These are phyloP conservation scores for Trichoderma breve DNA, from an alignment of 2,329 filamentous ascomycete genomes.

Conservation along the genomic window DNA sequence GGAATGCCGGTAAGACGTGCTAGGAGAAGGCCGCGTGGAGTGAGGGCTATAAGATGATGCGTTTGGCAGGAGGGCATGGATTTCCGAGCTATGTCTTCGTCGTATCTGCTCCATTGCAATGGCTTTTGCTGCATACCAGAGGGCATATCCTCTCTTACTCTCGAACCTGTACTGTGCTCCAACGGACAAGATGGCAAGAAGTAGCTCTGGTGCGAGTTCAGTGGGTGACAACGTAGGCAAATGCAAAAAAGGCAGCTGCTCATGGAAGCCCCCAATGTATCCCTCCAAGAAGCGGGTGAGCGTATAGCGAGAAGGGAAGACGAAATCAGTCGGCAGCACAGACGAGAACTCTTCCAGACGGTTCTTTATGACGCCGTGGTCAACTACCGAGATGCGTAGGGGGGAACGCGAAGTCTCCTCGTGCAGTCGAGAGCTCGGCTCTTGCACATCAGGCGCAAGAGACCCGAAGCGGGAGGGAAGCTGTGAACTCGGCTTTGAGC, in stretches of 20 bases:
- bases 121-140: slow-evolving; percentile 61
- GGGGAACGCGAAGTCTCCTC: slow-evolving; percentile 36
- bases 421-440: slow-evolving; percentile 26
- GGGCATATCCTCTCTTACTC: slow-evolving; percentile 54
- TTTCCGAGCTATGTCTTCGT: slow-evolving; percentile 54
- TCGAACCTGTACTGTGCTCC: slow-evolving; percentile 66
- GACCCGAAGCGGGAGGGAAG: slow-evolving; percentile 56
- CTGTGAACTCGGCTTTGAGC: slow-evolving; percentile 50
- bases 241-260: slow-evolving; percentile 61
- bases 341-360: slow-evolving; percentile 61
- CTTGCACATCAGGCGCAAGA: slow-evolving; percentile 46
- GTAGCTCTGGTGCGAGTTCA: slow-evolving; percentile 65
- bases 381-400: slow-evolving; percentile 52
- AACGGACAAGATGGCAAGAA: slow-evolving; percentile 65
- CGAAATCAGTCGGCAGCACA: slow-evolving; percentile 60
- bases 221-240: slow-evolving; percentile 63
- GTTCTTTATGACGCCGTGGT: slow-evolving; percentile 56
- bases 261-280: slow-evolving; percentile 66
- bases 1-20: slow-evolving; percentile 55
- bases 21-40: slow-evolving; percentile 58
- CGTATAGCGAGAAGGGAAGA: slow-evolving; percentile 67
- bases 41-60: slow-evolving; percentile 59
- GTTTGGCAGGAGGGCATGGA: slow-evolving; percentile 56
- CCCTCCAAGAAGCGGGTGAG: slow-evolving; percentile 67
- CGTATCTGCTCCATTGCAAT: slow-evolving; percentile 59